Base-by-base conservation (phyloP, 768 basidiomycete species). In the Mycena venus region DNA sequence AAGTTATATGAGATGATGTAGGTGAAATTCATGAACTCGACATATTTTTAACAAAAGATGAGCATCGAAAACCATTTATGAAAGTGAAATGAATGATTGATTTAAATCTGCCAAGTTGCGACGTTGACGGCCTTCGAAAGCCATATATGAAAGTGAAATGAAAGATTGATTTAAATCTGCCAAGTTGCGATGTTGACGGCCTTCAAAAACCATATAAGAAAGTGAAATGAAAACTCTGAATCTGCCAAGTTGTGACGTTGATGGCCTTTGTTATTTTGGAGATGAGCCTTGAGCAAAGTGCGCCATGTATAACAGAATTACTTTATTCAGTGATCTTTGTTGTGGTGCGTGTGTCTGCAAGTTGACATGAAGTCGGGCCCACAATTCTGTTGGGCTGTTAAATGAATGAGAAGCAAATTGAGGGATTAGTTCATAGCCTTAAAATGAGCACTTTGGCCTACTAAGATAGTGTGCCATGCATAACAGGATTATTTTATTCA, bases 361-460 rank as follows among this genome's bases (percentile, higher is more conserved):
- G 36, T 38, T 38, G 36, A 38, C 36, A 38, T 38, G 36, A 38
- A 38, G 36, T 38, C 36, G 36, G 36, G 36, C 36, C 36, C 36
- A 38, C 36, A 38, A 38, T 58, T 7, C n/a, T n/a, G n/a, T n/a
- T n/a, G n/a, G n/a, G n/a, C n/a, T n/a, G n/a, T n/a, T n/a, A n/a
- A n/a, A n/a, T n/a, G n/a, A n/a, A n/a, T n/a, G n/a, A n/a, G n/a
- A n/a, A n/a, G n/a, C n/a, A n/a, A n/a, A n/a, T n/a, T n/a, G n/a
- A n/a, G n/a, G n/a, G n/a, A n/a, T n/a, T n/a, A n/a, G n/a, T n/a
- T n/a, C n/a, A n/a, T n/a, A n/a, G n/a, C n/a, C n/a, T n/a, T n/a
- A n/a, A 58, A 58, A 58, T 58, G 31, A 58, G 56, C 31, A 58
- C 56, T 58, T 58, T 58, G 56, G 56, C 56, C 56, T 58, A 58